These are phyloP conservation scores for Colletotrichum tanaceti DNA, from an alignment of 2,329 filamentous ascomycete genomes.

Conservation along the genomic window DNA sequence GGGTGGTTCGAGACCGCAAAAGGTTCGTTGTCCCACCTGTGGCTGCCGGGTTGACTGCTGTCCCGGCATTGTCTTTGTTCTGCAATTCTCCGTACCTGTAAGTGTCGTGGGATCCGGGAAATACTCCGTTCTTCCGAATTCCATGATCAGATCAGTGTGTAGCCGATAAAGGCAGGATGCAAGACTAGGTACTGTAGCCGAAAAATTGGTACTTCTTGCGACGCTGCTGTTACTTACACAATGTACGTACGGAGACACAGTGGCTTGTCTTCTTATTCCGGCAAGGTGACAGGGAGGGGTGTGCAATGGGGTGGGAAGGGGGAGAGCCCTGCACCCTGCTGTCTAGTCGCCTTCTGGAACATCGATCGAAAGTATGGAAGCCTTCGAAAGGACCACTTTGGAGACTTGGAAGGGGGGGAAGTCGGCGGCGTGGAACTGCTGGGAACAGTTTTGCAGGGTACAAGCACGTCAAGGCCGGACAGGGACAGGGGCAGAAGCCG, in stretches of 20 bases:
- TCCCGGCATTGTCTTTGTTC: background rate
- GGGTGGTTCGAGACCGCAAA: background rate
- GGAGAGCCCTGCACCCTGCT: slow-evolving; percentile 28
- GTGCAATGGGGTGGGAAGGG: background rate
- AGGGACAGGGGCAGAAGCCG: slow-evolving; percentile 9
- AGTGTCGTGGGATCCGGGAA: background rate
- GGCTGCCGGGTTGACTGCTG: background rate
- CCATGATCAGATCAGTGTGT: too few relatives aligned
- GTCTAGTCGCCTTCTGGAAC: slow-evolving; percentile 41
- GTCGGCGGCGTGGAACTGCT: slow-evolving; percentile 22
- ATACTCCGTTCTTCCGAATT: background rate
- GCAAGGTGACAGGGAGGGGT: background rate
- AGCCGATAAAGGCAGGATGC: background rate
- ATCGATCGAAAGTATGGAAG: slow-evolving; percentile 41
- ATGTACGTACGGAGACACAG: background rate
- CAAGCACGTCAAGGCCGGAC: slow-evolving; percentile 23
- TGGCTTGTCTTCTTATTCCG: slow-evolving; percentile 20
- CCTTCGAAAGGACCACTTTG: slow-evolving; percentile 24
- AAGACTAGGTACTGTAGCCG: background rate
- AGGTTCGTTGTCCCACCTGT: slow-evolving; percentile 7
- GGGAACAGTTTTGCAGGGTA: slow-evolving; percentile 39
- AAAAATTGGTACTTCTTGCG: background rate
- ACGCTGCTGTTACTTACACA: background rate
- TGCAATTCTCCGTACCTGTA: slow-evolving; percentile 2
- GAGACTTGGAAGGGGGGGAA: slow-evolving; percentile 10